Conservation (phyloP, 1,139 yeast species). For the Yamadazyma sp. region DNA sequence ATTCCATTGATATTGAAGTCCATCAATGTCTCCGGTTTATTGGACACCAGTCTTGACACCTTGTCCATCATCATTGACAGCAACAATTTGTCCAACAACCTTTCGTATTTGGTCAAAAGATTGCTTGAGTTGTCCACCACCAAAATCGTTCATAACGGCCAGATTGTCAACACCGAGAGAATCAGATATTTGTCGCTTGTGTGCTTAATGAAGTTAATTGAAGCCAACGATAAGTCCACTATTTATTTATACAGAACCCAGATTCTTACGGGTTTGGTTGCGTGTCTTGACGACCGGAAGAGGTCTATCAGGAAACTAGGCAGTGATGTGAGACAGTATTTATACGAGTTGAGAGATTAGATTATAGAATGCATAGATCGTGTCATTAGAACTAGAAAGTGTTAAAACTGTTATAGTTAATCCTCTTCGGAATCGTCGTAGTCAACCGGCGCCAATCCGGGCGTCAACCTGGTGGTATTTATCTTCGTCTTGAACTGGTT, state of each 20-base stretch:
- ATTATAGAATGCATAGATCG: background rate
- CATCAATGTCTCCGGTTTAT: slow-evolving; percentile 46
- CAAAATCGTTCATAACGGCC: slow-evolving; percentile 22
- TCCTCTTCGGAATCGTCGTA: slow-evolving; percentile 45
- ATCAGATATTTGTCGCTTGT: slow-evolving; percentile 60
- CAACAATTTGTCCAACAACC: slow-evolving; percentile 28
- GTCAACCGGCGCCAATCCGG: slow-evolving; percentile 90
- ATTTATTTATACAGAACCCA: slow-evolving; percentile 52
- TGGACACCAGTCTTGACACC: slow-evolving; percentile 62
- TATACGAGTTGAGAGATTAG: slow-evolving; percentile 49
- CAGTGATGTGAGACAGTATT: slow-evolving; percentile 75
- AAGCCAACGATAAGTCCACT: slow-evolving; percentile 34
- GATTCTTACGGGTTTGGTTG: slow-evolving; percentile 49
- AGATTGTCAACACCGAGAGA: slow-evolving; percentile 29
- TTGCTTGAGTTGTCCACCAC: slow-evolving; percentile 39
- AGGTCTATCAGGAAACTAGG: slow-evolving; percentile 75
- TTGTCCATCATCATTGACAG: slow-evolving; percentile 42
- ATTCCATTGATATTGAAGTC: slow-evolving; percentile 75
- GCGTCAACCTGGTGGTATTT: slow-evolving; percentile 70
- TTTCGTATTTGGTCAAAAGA: slow-evolving; percentile 57
- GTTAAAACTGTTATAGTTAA: too few species aligned
- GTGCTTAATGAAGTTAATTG: slow-evolving; percentile 52
- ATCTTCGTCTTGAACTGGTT: slow-evolving; percentile 44
- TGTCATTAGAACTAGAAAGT: background rate
- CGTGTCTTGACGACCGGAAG: slow-evolving; percentile 69